phyloP scores from a whole-genome alignment of 2,329 filamentous ascomycete genomes.

The Apiospora aurea region DNA sequence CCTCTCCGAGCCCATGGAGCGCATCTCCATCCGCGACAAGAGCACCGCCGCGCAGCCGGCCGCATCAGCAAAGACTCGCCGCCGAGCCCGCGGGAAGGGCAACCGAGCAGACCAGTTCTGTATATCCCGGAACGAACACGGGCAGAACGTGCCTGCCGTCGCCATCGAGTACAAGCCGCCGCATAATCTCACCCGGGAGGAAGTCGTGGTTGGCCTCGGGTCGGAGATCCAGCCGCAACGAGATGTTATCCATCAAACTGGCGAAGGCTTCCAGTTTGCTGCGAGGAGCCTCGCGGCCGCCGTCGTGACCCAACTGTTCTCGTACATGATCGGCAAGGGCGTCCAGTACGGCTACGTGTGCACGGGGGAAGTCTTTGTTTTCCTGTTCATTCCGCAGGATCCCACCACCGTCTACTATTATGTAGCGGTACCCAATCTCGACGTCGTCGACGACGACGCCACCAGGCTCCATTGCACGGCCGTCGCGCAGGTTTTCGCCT shows the following conservation, averaged over 20 bases:
- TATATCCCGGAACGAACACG: slow-evolving; percentile 35
- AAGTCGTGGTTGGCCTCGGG: slow-evolving; percentile 43
- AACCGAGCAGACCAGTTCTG: slow-evolving; percentile 45
- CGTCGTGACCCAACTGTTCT: slow-evolving; percentile 49
- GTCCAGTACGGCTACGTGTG: slow-evolving; percentile 46
- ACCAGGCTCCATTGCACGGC: slow-evolving; percentile 45
- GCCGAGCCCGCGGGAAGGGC: slow-evolving; percentile 34
- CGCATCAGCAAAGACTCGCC: slow-evolving; percentile 32
- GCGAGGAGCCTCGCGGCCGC: slow-evolving; percentile 43
- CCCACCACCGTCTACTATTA: slow-evolving; percentile 44
- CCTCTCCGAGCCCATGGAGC: neutral
- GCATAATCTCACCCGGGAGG: slow-evolving; percentile 44
- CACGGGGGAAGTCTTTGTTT: slow-evolving; percentile 40
- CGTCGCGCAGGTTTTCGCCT: slow-evolving; percentile 47
- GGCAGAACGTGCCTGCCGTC: slow-evolving; percentile 35
- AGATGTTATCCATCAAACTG: slow-evolving; percentile 44
- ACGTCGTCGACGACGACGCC: slow-evolving; percentile 44
- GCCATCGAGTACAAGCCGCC: slow-evolving; percentile 50
- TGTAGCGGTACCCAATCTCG: slow-evolving; percentile 43
- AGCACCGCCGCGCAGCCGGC: slow-evolving; percentile 13
- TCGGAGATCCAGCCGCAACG: slow-evolving; percentile 44
- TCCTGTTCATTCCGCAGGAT: slow-evolving; percentile 44
- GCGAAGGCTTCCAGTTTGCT: slow-evolving; percentile 39
- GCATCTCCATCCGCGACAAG: neutral
- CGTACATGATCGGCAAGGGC: slow-evolving; percentile 46